Evolutionary conservation across 208 protist species (phyloP), one percentile per base, ranked within the genome.

Genomic region (Strigomonas galati): DNA sequence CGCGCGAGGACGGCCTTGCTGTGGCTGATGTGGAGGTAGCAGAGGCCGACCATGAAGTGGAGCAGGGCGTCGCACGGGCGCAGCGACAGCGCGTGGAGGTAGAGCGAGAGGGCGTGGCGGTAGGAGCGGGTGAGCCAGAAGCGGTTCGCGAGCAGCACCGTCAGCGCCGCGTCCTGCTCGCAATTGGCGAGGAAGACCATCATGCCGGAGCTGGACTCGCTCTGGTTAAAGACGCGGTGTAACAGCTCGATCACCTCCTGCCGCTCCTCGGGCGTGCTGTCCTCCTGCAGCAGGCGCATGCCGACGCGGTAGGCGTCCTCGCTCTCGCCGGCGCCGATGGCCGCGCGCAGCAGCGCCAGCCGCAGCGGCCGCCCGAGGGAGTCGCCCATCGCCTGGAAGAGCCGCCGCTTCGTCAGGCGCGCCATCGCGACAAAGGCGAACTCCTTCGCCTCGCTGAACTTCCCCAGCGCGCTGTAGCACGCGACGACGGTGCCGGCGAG

Each of bases 361-460:
- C 90, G 85, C 62, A 95, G 78, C 54, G 86, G 86, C 32, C 85
- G 83, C 69, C 86, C 85, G 7, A 92, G 66, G 0, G 62, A 66
- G 31, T 71, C 35, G 21, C 82, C 78, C 53, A 87, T 62, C 54
- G 82, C 69, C n/a, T 71, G 74, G 59, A 93, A 78, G 3, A 72
- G 65, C 23, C 70, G 72, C 62, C 62, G 70, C 32, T 78, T 67
- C 30, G 78, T 52, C 40, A 89, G 84, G 26, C 79, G 76, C 7
- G 60, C 76, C 19, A 96, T 74, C n/a, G 82, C 68, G 54, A 93
- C 59, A 60, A 82, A 85, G 51, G 87, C 90, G 63, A 96, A 96
- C 74, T 96, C 85, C 61, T 93, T 91, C 23, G 91, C 91, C 69
- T 96, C 87, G 6, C 79, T 84, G 71, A 92, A 90, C 75, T 87